Evolutionary conservation across 2,329 filamentous ascomycete species (phyloP).

Genomic region (Dothistroma septosporum): DNA sequence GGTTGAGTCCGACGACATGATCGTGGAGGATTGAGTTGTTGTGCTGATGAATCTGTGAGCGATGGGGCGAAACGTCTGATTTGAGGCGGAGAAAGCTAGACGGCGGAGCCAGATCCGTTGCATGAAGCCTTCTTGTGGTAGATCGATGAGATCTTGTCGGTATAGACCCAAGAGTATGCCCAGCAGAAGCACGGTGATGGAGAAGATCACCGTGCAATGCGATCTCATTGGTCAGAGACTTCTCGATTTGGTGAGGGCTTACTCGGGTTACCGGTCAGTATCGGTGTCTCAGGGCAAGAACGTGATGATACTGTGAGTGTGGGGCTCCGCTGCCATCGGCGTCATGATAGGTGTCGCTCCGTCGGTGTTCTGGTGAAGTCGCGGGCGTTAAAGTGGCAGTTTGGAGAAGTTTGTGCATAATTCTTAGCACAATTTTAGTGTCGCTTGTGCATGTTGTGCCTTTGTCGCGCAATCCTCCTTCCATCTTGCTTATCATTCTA

Average conservation of each 20-base stretch:
- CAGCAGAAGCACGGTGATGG: background rate
- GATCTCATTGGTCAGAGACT: background rate
- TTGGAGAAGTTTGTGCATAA: background rate
- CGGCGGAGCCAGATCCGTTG: background rate
- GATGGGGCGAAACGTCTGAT: background rate
- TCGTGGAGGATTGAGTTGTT: background rate
- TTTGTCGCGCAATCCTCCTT: too few species aligned
- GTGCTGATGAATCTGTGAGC: background rate
- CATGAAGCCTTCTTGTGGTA: background rate
- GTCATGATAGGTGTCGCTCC: background rate
- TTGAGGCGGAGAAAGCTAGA: background rate
- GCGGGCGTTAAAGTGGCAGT: background rate
- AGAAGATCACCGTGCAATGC: background rate
- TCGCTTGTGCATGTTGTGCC: background rate
- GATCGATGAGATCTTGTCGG: background rate
- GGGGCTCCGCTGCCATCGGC: background rate
- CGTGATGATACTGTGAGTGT: background rate
- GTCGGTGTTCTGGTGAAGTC: background rate
- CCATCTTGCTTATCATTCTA: too few species aligned
- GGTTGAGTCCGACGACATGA: background rate
- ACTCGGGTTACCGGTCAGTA: background rate
- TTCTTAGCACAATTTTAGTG: background rate
- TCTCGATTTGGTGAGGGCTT: background rate
- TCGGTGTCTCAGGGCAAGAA: too few species aligned
- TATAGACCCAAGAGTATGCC: background rate